phyloP scores from a whole-genome alignment of 1,284 basidiomycete genomes.

The Ganoderma multipileum region DNA sequence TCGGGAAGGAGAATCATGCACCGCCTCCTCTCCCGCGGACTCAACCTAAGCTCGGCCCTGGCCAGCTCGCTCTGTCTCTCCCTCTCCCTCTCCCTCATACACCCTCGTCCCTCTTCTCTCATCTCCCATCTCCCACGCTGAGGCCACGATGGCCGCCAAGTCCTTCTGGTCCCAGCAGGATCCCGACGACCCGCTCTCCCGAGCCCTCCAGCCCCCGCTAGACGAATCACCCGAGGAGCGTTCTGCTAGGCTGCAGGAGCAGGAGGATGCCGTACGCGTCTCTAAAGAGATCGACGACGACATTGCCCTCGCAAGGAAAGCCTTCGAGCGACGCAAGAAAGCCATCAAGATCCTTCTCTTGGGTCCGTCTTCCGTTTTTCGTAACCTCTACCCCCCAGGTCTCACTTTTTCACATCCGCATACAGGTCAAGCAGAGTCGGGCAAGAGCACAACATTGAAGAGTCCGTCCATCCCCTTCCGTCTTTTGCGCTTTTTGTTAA shows the following conservation, averaged over 20 bases:
- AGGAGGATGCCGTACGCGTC: slow-evolving; percentile 53
- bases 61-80: not conserved
- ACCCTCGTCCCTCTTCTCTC: not conserved
- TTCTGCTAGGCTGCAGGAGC: slow-evolving; percentile 44
- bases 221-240: slow-evolving; percentile 57
- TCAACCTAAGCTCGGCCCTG: too few species aligned
- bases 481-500: not conserved
- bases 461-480: slow-evolving; percentile 46
- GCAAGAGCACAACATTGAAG: slow-evolving; percentile 73
- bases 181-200: slow-evolving; percentile 44
- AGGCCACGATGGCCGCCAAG: slow-evolving; percentile 22
- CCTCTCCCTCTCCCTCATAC: slow-evolving; percentile 6
- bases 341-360: slow-evolving; percentile 70
- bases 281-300: slow-evolving; percentile 64
- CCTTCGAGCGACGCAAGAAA: slow-evolving; percentile 59
- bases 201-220: slow-evolving; percentile 43
- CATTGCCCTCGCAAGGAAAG: slow-evolving; percentile 57
- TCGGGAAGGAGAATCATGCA: not conserved
- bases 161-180: slow-evolving; percentile 28
- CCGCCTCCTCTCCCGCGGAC: not conserved
- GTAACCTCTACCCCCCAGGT: not conserved
- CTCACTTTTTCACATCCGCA: not conserved
- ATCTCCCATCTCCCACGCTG: not conserved
- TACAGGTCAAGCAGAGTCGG: slow-evolving; percentile 73
- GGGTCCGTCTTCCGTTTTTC: slow-evolving; percentile 47